These are phyloP conservation scores for Discostella stelligera DNA, from an alignment of 352 stramenopile genomes.

Conservation along the genomic window DNA sequence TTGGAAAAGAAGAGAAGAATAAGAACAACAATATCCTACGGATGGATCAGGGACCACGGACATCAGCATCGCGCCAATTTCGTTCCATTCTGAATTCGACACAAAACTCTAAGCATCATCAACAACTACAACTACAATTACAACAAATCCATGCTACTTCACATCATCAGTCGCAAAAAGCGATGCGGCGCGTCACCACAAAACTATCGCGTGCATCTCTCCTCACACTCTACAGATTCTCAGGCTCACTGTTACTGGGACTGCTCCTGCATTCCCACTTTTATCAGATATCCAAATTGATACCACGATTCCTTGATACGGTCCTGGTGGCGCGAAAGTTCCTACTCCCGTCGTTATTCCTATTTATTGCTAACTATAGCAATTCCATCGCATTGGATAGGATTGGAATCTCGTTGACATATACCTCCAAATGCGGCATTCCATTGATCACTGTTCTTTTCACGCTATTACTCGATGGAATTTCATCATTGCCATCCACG, in stretches of 20 bases:
- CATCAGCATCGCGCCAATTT: constrained; percentile 7
- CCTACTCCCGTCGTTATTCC: constrained; percentile 61
- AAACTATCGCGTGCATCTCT: constrained; percentile 54
- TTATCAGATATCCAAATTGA: constrained; percentile 39
- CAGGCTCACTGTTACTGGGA: constrained; percentile 59
- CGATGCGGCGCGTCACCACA: not conserved
- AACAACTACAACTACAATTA: constrained; percentile 6
- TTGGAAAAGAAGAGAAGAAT: constrained; percentile 9
- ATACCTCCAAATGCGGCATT: constrained; percentile 78
- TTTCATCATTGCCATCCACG: constrained; percentile 47
- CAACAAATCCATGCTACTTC: too few species aligned
- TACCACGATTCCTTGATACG: constrained; percentile 46
- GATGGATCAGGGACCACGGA: not conserved
- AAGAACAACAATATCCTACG: constrained; percentile 1
- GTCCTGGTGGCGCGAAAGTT: constrained; percentile 51
- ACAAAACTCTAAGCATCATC: constrained; percentile 11
- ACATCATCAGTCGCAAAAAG: too few species aligned
- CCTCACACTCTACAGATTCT: constrained; percentile 73
- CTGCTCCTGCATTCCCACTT: constrained; percentile 59
- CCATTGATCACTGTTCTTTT: constrained; percentile 73
- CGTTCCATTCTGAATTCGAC: constrained; percentile 15
- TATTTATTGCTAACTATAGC: constrained; percentile 75
- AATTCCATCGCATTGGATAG: constrained; percentile 72
- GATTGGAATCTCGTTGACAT: constrained; percentile 77
- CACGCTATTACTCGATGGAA: constrained; percentile 62